Evolutionary conservation across 805 yeast species (phyloP), one percentile per base, ranked within the genome.

Genomic region (Deakozyma indianensis): DNA sequence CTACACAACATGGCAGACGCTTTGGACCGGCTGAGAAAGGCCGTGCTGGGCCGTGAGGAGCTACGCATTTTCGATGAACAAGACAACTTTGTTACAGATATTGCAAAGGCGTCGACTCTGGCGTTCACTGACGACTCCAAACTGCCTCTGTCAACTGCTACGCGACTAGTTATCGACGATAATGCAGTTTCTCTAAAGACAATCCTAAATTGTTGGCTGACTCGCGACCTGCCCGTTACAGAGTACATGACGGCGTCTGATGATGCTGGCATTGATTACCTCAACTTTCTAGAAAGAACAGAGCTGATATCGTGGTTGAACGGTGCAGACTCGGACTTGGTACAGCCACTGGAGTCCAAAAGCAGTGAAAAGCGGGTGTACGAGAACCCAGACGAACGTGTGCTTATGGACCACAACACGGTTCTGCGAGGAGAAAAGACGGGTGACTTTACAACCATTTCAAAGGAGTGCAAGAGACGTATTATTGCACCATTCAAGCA

Each of bases 211-310:
- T 82, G 92, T 51, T 90, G 94, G 92, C 51, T 78, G 23, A 77
- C 78, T 51, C 77, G 74, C 48, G 84, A 83, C 45, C 70, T 83
- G 23, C 73, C 80, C 35, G 80, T 87, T 41, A 80, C 95, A 11
- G 94, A 85, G 45, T 88, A 90, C 59, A 73, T 86, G 48, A 72
- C 78, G 9, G 78, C 75, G 32, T 84, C 95, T 51, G 80, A 77
- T 54, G 72, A 70, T 43, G 65, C 72, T 35, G 71, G 74, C 2
- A 70, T 90, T 27, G 69, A 77, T 2, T 84, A 84, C 50, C 74
- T 90, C 58, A 78, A 84, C 47, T 88, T 90, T 57, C 63, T 84
- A 58, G 94, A 86, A 55, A 78, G 94, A 63, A 79, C 86, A 5
- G 95, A 90, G 58, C 70, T 90, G 49, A 70, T 81, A 45, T 74